Evolutionary conservation across 257 asterid species (phyloP).

Genomic region (Nicotiana benthamiana): DNA sequence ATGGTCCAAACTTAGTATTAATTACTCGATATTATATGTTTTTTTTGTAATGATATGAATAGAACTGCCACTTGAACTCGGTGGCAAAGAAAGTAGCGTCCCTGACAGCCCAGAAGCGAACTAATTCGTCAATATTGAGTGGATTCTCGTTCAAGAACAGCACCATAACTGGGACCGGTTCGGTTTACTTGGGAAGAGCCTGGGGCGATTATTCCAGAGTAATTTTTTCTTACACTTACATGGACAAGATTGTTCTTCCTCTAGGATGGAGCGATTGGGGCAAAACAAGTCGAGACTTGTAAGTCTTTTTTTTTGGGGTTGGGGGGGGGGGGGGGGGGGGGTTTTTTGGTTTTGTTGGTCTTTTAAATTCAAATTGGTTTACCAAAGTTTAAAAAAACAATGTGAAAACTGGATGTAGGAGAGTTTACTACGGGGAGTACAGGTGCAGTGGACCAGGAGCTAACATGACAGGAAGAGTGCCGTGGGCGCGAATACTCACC

Average conservation of each 20-base stretch:
- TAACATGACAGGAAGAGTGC: slow-evolving; percentile 32
- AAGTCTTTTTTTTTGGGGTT: slow-evolving; percentile 12
- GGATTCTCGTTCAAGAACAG: slow-evolving; percentile 53
- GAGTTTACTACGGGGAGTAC: slow-evolving; percentile 52
- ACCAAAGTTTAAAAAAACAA: no score
- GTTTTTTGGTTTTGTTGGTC: not conserved
- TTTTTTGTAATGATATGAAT: no score
- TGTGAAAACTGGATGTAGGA: slow-evolving; percentile 15
- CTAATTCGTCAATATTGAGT: slow-evolving; percentile 32
- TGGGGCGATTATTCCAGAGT: slow-evolving; percentile 58
- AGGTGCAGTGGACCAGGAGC: slow-evolving; percentile 50
- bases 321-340: no score
- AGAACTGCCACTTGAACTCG: slow-evolving; percentile 52
- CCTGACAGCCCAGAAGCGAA: slow-evolving; percentile 49
- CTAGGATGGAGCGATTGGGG: slow-evolving; percentile 62
- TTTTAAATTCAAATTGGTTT: not conserved
- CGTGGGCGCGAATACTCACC: slow-evolving; percentile 33
- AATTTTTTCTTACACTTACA: slow-evolving; percentile 35
- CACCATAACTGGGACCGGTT: slow-evolving; percentile 35
- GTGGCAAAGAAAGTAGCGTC: slow-evolving; percentile 50
- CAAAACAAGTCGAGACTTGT: slow-evolving; percentile 27
- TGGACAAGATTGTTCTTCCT: slow-evolving; percentile 43
- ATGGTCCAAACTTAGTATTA: no score
- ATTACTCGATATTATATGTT: no score
- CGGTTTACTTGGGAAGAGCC: slow-evolving; percentile 44